Conservation (phyloP, 176 grass and related monocot species). For the Eleusine coracana region DNA sequence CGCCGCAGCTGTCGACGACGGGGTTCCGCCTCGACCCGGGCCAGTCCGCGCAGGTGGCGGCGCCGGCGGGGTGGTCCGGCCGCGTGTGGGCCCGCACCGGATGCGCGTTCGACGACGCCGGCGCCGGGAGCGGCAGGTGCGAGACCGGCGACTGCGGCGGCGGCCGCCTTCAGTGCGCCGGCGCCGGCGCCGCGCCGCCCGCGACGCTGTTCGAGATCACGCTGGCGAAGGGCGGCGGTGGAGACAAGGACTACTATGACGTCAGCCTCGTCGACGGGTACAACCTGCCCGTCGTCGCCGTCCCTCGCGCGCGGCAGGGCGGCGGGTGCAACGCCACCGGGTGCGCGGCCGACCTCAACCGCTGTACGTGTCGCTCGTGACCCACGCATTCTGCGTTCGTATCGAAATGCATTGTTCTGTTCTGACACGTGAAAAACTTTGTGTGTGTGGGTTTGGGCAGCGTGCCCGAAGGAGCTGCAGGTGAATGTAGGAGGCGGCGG, state of each 20-base stretch:
- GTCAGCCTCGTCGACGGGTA: slow-evolving; percentile 92
- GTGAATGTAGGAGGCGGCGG: slow-evolving; percentile 54
- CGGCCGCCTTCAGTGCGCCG: slow-evolving; percentile 60
- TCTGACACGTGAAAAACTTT: slow-evolving; percentile 11
- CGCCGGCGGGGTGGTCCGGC: slow-evolving; percentile 75
- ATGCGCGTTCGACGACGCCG: slow-evolving; percentile 62
- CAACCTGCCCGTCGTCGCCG: slow-evolving; percentile 77
- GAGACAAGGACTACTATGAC: slow-evolving; percentile 69
- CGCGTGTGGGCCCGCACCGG: slow-evolving; percentile 81
- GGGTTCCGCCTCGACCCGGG: slow-evolving; percentile 76
- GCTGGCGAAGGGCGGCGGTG: slow-evolving; percentile 51
- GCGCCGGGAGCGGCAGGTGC: slow-evolving; percentile 51
- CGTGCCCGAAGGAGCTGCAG: slow-evolving; percentile 83
- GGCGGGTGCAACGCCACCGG: slow-evolving; percentile 69
- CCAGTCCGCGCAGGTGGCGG: slow-evolving; percentile 58
- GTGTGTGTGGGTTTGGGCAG: slow-evolving; percentile 22
- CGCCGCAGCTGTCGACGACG: slow-evolving; percentile 66
- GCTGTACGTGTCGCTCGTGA: slow-evolving; percentile 63
- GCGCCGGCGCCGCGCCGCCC: slow-evolving; percentile 60
- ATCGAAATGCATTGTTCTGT: background rate
- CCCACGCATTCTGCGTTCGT: background rate
- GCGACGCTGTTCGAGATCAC: slow-evolving; percentile 92
- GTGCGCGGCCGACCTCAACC: slow-evolving; percentile 75
- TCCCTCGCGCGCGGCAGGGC: slow-evolving; percentile 51
- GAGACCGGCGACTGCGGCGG: slow-evolving; percentile 83